A percentile compares a stretch with the other conserved stretches of the same genome.
These are phyloP conservation scores for Rhodotorula sp. DNA, from an alignment of 1,284 basidiomycete species.

Conservation along the genomic window DNA sequence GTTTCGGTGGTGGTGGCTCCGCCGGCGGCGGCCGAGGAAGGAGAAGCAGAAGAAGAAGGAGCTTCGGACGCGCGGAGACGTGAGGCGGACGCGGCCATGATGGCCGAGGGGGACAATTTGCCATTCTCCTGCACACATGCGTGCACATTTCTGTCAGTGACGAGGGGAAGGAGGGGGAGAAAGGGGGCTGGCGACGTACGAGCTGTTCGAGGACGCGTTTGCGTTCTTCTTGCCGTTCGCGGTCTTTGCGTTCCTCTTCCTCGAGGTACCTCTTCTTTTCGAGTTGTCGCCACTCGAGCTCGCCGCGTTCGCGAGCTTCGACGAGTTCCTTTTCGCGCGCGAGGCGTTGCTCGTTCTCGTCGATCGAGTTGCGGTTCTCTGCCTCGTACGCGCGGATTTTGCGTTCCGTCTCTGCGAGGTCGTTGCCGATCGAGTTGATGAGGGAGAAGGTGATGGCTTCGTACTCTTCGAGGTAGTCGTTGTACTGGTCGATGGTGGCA, in stretches of 20 bases:
- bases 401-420: constrained; percentile 78
- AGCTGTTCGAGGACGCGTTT: constrained; percentile 37
- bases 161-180: too few relatives aligned
- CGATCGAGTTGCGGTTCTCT: constrained; percentile 75
- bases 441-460: constrained; percentile 97
- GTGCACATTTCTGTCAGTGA: background rate
- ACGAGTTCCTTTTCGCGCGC: constrained; percentile 67
- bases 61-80: constrained; percentile 53
- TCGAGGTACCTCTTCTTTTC: constrained; percentile 65
- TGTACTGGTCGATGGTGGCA: constrained; percentile 73
- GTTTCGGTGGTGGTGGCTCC: background rate
- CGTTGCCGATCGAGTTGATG: constrained; percentile 71
- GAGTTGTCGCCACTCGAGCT: constrained; percentile 57
- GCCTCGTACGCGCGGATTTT: constrained; percentile 73
- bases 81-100: constrained; percentile 39
- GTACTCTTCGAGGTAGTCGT: constrained; percentile 93
- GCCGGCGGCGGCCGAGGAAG: constrained; percentile 3
- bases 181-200: constrained; percentile 9
- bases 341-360: constrained; percentile 63
- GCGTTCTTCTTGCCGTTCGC: constrained; percentile 56
- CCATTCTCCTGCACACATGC: constrained; percentile 19
- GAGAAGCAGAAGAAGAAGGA: constrained; percentile 13
- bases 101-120: constrained; percentile 18
- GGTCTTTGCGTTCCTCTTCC: constrained; percentile 47
- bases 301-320: constrained; percentile 61